These are phyloP conservation scores for Ceratocystiopsis minuta DNA, from an alignment of 2,329 filamentous ascomycete genomes.

Conservation along the genomic window DNA sequence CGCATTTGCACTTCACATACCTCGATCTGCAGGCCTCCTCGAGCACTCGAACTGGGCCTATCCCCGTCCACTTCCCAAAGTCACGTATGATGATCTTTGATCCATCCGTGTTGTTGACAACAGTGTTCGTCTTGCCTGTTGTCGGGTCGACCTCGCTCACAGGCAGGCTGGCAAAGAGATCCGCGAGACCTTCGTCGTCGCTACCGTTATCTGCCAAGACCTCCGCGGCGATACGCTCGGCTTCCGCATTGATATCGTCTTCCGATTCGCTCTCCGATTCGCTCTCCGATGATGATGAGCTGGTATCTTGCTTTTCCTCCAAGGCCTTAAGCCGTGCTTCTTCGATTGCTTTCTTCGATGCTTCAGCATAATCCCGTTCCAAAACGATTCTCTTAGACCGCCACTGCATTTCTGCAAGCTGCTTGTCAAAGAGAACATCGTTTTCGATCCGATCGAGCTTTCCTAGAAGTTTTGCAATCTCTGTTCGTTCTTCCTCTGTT, in stretches of 20 bases:
- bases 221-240: constrained; percentile 39
- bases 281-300: constrained; percentile 10
- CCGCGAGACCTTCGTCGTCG: constrained; percentile 30
- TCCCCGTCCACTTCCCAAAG: constrained; percentile 67
- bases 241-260: constrained; percentile 36
- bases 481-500: constrained; percentile 19
- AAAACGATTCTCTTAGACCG: constrained; percentile 37
- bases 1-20: constrained; percentile 21
- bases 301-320: constrained; percentile 9
- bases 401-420: constrained; percentile 49
- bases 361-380: constrained; percentile 38
- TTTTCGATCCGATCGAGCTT: constrained; percentile 64
- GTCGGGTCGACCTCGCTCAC: constrained; percentile 38
- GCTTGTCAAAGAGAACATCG: constrained; percentile 56
- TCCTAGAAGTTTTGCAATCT: constrained; percentile 47
- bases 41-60: constrained; percentile 57
- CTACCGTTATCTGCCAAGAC: constrained; percentile 35
- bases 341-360: constrained; percentile 22
- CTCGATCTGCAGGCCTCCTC: constrained; percentile 78
- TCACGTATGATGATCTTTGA: constrained; percentile 49
- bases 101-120: constrained; percentile 33
- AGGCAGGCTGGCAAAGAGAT: constrained; percentile 42
- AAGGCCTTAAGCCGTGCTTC: constrained; percentile 11
- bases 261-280: constrained; percentile 13
- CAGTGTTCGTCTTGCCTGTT: constrained; percentile 39